Evolutionary conservation across 768 basidiomycete species (phyloP), one percentile per base, ranked within the genome.

Genomic region (Gymnopilus junonius): DNA sequence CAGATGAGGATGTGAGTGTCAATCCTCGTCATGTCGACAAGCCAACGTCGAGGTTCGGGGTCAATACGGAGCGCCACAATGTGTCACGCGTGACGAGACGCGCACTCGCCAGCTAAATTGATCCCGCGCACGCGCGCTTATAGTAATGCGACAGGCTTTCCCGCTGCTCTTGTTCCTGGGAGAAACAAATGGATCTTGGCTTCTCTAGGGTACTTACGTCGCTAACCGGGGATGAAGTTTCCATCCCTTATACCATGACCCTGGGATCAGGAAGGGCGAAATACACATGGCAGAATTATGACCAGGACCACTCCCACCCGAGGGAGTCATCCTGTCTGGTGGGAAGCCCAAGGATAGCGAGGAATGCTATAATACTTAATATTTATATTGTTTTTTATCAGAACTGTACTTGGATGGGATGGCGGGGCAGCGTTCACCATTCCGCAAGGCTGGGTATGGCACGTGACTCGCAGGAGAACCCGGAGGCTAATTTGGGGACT

Each of bases 401-500:
- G 31, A 29, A 6, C 17, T 29, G 29, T 51, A 51, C 31, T 32
- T 51, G 48, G 45, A 29, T 51, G 29, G 17, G 14, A 29, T 32
- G 48, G 48, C 48, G 48, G 48, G 48, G 48, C 48, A 17, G 27
- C 14, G 48, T 29, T 29, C 48, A 29, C 29, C 31, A 6, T 51
- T 32, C 48, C 48, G 48, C 48, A 31, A 20, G 23, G 42, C 57
- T 34, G 57, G n/a, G 31, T 34, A 12, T 8, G 5, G 43, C 64
- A 68, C 67, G 67, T 68, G 67, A 65, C 58, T 23, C 8, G 21
- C 27, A 27, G 43, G 61, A 53, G 62, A 61, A 59, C 64, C 61
- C 62, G 48, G 48, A 51, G 48, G 48, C 48, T 51, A 63, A 64
- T 67, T 69, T 58, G 69, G 66, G 48, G 29, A 29, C 48, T 51